Evolutionary conservation across 2,329 filamentous ascomycete species (phyloP), one percentile per base, ranked within the genome.

Genomic region (Apiospora phragmitis): DNA sequence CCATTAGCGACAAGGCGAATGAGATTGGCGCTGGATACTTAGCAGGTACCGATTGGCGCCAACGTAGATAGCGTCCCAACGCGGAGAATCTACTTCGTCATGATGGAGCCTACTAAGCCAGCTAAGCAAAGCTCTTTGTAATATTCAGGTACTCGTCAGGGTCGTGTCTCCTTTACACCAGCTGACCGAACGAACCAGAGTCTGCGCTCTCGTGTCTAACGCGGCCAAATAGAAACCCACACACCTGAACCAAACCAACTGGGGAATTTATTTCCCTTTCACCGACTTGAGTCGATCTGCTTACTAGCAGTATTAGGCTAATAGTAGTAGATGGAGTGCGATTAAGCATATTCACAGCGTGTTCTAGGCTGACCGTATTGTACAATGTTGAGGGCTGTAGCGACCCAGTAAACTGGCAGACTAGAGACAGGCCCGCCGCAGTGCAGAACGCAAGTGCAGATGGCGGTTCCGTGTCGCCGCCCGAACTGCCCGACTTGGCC

Each of bases 381-480:
- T 14, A 12, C 9, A 41, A 9, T 55, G 49, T 55, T n/a, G 43
- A 47, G 43, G 12, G 24, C 47, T 26, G 24, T 18, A 32, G 16
- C 16, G 66, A 7, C 32, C 43, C 66, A 68, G 32, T 47, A 47
- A 51, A 68, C 45, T 66, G 62, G 35, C 62, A 59, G 51, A 59
- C 51, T 59, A 29, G 51, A 59, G 51, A 59, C 55, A 62, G 55
- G 32, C 21, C 55, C 55, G 32, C 32, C 29, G 16, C 29, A 21
- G 51, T 59, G 51, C 51, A 59, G 51, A 55, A 47, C 18, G 24
- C 24, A 59, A 59, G 8, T 18, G 51, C 51, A 59, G 29, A 59
- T 59, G 51, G 29, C 51, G 35, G 51, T 59, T 59, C 51, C 51
- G 51, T 16, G 29, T 59, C 51, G 29, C 51, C 51, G 51, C 51